Evolutionary conservation across 2,329 filamentous ascomycete genomes (phyloP), one percentile per base, ranked within the genome.

Genomic region (Blastomyces silverae): DNA sequence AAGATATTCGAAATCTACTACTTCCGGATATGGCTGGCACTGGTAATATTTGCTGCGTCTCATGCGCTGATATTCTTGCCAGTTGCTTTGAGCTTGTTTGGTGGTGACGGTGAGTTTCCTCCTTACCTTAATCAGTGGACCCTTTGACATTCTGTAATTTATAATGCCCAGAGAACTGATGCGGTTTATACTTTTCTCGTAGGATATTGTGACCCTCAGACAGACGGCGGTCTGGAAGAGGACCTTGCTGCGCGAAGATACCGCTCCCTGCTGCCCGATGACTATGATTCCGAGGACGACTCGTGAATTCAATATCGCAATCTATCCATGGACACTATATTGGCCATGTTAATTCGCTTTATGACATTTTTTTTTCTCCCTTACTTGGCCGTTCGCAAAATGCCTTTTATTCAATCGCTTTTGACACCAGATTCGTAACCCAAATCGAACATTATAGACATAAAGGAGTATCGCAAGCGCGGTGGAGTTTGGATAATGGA

Each of bases 1-100:
- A 99, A 97, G 85, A 99, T 99, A 73, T 99, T 99, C 72, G 95
- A 99, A 80, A 91, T 99, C 65, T 99, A 99, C 79, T 99, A 99
- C 78, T 99, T 99, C 83, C 85, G 94, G 55, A 90, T 99, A 55
- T 99, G 94, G 94, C 81, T 97, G 22, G 89, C 92, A 7, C 84
- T 99, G 64, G 92, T 99, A 13, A 76, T 95, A 11, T 93, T 96
- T 76, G 95, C 92, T 2, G 91, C 91, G 8, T 83, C 88, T 11
- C 94, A 99, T 76, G 91, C 94, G 0, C 81, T 99, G 59, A 84
- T 99, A 8, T 96, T 97, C 76, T 80, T 99, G 71, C 94, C 94
- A 0, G 94, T 97, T 0, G 89, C 90, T 1, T 81, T 99, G 69
- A 95, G 90, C 73, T 81, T 97, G 61, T 83, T 90, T 61, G 94